Evolutionary conservation across 2,329 filamentous ascomycete species (phyloP).

Genomic region (Aspergillus spinulosporus): DNA sequence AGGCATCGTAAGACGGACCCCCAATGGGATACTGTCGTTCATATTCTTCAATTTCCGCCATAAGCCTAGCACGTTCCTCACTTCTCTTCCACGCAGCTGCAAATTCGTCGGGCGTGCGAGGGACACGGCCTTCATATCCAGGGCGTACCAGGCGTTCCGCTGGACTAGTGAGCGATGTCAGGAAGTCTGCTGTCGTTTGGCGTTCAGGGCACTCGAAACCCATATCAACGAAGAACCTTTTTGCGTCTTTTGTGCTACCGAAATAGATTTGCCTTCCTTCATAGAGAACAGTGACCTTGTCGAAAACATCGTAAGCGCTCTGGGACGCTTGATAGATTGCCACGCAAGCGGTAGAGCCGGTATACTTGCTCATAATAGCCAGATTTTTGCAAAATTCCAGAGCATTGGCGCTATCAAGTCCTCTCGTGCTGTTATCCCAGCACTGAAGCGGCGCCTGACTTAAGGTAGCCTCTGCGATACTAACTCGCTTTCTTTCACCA

Average conservation of each 20-base stretch:
- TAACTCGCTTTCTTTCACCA: slow-evolving; percentile 62
- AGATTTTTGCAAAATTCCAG: slow-evolving; percentile 39
- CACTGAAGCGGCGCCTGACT: slow-evolving; percentile 45
- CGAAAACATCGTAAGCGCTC: slow-evolving; percentile 64
- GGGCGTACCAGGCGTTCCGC: background rate
- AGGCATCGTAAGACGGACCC: slow-evolving; percentile 40
- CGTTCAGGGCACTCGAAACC: slow-evolving; percentile 62
- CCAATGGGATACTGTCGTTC: slow-evolving; percentile 26
- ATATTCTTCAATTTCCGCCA: slow-evolving; percentile 42
- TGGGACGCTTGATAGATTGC: slow-evolving; percentile 38
- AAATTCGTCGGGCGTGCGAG: slow-evolving; percentile 69
- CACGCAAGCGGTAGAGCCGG: slow-evolving; percentile 51
- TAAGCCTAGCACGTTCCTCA: slow-evolving; percentile 40
- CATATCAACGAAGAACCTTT: slow-evolving; percentile 62
- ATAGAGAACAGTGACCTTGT: slow-evolving; percentile 66
- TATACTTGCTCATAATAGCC: background rate
- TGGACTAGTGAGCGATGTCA: slow-evolving; percentile 39
- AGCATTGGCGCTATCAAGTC: background rate
- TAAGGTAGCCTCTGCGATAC: slow-evolving; percentile 57
- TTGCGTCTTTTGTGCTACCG: slow-evolving; percentile 57
- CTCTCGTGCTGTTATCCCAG: background rate
- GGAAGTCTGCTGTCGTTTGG: slow-evolving; percentile 63
- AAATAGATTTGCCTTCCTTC: slow-evolving; percentile 64
- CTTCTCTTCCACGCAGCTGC: slow-evolving; percentile 55
- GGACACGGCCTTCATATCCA: slow-evolving; percentile 45